phyloP scores from a whole-genome alignment of 139 green algal species.

The Astrephomene gubernaculifera region DNA sequence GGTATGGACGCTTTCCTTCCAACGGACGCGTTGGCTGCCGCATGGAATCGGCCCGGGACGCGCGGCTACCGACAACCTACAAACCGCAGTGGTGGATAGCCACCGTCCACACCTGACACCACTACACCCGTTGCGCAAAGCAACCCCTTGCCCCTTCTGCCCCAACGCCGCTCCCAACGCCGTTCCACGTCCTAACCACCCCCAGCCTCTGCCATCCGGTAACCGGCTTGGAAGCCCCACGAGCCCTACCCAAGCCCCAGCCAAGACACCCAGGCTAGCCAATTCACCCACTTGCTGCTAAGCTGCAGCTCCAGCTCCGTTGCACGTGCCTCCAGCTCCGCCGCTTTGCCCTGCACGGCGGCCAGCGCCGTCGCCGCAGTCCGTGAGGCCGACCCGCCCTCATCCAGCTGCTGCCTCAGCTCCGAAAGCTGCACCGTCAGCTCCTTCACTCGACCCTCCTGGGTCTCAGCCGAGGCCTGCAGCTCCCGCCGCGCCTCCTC shows the following conservation, averaged over 20 bases:
- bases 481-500: not conserved
- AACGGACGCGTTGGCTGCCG: too few relatives aligned
- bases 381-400: not conserved
- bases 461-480: not conserved
- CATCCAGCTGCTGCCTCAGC: not conserved
- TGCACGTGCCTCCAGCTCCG: not conserved
- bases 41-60: too few relatives aligned
- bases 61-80: too few relatives aligned
- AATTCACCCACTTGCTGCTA: not conserved
- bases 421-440: not conserved
- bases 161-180: too few relatives aligned
- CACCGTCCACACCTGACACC: not conserved
- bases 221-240: too few relatives aligned
- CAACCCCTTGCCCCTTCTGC: not conserved
- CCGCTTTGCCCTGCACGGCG: not conserved
- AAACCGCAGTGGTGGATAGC: too few relatives aligned
- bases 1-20: too few relatives aligned
- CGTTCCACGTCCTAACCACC: too few relatives aligned
- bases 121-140: not conserved
- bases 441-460: slow-evolving; percentile 8
- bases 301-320: slow-evolving; percentile 21
- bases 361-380: not conserved
- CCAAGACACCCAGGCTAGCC: too few relatives aligned
- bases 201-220: too few relatives aligned
- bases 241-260: too few relatives aligned